Evolutionary conservation across 1,284 basidiomycete species (phyloP).

Genomic region (Porodaedalea pini): DNA sequence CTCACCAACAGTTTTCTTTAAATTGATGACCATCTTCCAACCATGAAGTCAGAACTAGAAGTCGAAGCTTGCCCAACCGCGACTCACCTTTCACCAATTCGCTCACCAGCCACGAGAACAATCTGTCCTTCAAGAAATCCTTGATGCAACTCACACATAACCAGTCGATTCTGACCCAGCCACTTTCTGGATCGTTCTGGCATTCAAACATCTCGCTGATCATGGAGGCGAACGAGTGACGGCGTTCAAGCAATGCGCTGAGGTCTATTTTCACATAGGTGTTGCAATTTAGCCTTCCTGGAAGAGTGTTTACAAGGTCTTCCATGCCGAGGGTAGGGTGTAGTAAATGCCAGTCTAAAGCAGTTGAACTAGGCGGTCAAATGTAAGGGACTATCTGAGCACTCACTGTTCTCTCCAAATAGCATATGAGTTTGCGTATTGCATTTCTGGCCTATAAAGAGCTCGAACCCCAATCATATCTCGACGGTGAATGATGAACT

Average conservation of each 20-base stretch:
- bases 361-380: background rate
- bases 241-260: background rate
- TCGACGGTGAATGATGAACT: background rate
- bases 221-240: background rate
- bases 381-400: background rate
- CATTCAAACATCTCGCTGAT: constrained; percentile 10
- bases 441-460: constrained; percentile 10
- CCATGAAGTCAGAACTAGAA: background rate
- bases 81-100: constrained; percentile 14
- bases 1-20: constrained; percentile 18
- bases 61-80: background rate
- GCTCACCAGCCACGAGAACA: constrained; percentile 13
- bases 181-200: constrained; percentile 14
- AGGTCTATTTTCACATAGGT: background rate
- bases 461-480: background rate
- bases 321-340: background rate
- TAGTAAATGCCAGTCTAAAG: constrained; percentile 15
- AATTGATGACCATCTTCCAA: constrained; percentile 9
- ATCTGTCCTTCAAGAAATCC: background rate
- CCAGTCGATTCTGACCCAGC: constrained; percentile 1
- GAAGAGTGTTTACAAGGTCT: background rate
- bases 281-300: constrained; percentile 2
- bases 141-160: constrained; percentile 10
- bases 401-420: constrained; percentile 9
- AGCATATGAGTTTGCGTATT: background rate